Evolutionary conservation across 2,329 filamentous ascomycete species (phyloP), one percentile per base, ranked within the genome.

Genomic region (Cucurbitaria berberidis): DNA sequence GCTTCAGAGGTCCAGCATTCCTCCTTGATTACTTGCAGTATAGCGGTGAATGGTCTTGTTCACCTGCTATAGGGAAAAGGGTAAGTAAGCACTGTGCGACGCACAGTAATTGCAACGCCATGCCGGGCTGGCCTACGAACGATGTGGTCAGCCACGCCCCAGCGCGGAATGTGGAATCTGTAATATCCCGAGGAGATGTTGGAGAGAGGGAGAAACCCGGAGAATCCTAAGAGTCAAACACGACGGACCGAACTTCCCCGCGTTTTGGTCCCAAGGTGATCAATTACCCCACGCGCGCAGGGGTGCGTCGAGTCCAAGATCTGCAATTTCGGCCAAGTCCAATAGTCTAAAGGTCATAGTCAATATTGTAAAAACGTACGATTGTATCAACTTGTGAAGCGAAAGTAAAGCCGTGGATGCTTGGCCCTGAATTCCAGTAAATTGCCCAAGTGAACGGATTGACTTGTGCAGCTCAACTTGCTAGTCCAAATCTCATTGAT

Each of bases 31-130:
- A 10, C 22, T n/a, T n/a, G 16, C 16, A 42, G 24, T 10, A 27
- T 15, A 42, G 15, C 40, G 24, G 40, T 29, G 13, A 35, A 26
- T 26, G 11, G 32, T n/a, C 13, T 24, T 18, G 15, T 29, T 16
- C 15, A 7, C 2, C 24, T 29, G 22, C 40, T 2, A 18, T 41
- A 22, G 27, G 11, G 3, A 16, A 8, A 11, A 1, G 16, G 8
- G 21, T n/a, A n/a, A 5, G 22, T 42, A 42, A 42, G 40, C 40
- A 27, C 26, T 42, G 40, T 42, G 40, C 40, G 24, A 40, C 36
- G n/a, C n/a, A n/a, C n/a, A n/a, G n/a, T n/a, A n/a, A n/a, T n/a
- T n/a, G n/a, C n/a, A 15, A 22, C 21, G 21, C 19, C 21, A 4
- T 15, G 9, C 22, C 27, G 8, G n/a, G n/a, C 38, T 40, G 6